Evolutionary conservation across 345 rosid genomes (phyloP).

Genomic region (Hirschfeldia incana): DNA sequence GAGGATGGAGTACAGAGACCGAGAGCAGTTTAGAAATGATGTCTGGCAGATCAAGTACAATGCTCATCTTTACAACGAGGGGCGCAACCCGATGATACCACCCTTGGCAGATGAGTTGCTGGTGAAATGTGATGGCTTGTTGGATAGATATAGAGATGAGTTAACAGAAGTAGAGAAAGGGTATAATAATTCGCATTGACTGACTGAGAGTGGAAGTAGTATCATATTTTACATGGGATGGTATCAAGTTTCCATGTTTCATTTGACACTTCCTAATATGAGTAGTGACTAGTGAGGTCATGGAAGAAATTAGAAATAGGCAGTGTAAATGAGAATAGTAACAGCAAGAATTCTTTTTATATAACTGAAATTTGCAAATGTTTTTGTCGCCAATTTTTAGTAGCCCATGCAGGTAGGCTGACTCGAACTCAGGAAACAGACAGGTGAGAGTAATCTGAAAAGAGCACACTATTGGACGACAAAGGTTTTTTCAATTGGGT

Average conservation of each 20-base stretch:
- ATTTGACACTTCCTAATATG: not conserved
- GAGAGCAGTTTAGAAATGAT: slow-evolving; percentile 77
- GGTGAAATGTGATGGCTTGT: slow-evolving; percentile 80
- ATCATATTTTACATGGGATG: not conserved
- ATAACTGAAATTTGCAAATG: not conserved
- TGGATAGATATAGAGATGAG: slow-evolving; percentile 44
- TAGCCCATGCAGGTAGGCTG: not conserved
- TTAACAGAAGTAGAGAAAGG: slow-evolving; percentile 71
- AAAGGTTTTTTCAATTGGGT: not conserved
- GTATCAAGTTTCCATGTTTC: not conserved
- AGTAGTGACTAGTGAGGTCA: not conserved
- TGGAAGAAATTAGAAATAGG: not conserved
- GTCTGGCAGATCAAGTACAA: slow-evolving; percentile 77
- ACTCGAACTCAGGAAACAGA: not conserved
- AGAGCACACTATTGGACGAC: not conserved
- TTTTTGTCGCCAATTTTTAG: not conserved
- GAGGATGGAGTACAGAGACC: slow-evolving; percentile 72
- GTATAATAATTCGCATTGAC: slow-evolving; percentile 43
- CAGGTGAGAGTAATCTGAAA: not conserved
- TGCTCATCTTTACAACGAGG: slow-evolving; percentile 79
- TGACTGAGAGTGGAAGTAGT: slow-evolving; percentile 5
- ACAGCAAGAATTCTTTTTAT: not conserved
- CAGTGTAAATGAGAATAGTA: not conserved
- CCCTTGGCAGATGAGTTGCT: slow-evolving; percentile 93
- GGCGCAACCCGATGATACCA: slow-evolving; percentile 85